Evolutionary conservation across 1,284 basidiomycete genomes (phyloP).

Genomic region (Leccinum proliferum): DNA sequence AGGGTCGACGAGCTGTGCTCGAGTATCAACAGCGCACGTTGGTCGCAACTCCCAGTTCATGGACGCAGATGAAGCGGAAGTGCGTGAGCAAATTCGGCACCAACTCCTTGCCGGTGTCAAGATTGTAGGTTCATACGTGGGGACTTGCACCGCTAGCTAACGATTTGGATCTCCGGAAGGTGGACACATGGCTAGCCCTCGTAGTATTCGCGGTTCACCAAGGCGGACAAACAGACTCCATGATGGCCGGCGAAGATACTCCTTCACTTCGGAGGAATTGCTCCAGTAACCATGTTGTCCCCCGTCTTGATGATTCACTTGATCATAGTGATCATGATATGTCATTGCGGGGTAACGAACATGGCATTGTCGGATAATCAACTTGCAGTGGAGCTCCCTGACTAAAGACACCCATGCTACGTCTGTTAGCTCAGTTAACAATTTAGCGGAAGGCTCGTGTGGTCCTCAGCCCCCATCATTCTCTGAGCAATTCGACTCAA

Average conservation of each 20-base stretch:
- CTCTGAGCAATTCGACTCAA: slow-evolving; percentile 50
- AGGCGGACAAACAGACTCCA: slow-evolving; percentile 39
- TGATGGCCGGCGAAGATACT: slow-evolving; percentile 31
- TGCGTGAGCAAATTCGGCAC: slow-evolving; percentile 79
- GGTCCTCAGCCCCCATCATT: slow-evolving; percentile 41
- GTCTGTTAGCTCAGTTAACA: slow-evolving; percentile 47
- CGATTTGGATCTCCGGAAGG: slow-evolving; percentile 42
- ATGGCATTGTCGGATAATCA: slow-evolving; percentile 50
- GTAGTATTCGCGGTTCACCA: slow-evolving; percentile 63
- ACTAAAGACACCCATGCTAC: slow-evolving; percentile 50
- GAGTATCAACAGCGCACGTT: slow-evolving; percentile 41
- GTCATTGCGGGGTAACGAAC: slow-evolving; percentile 37
- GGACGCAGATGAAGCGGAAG: slow-evolving; percentile 87
- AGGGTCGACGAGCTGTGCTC: slow-evolving; percentile 24
- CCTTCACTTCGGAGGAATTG: slow-evolving; percentile 33
- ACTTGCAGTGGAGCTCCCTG: slow-evolving; percentile 40
- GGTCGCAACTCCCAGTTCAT: slow-evolving; percentile 79
- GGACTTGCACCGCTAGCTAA: slow-evolving; percentile 11
- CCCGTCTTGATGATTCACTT: slow-evolving; percentile 38
- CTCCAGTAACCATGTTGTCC: slow-evolving; percentile 37
- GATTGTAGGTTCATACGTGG: slow-evolving; percentile 43
- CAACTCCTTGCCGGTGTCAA: slow-evolving; percentile 72
- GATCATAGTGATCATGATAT: slow-evolving; percentile 37
- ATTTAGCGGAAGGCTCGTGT: slow-evolving; percentile 30
- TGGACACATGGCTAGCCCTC: slow-evolving; percentile 52